Evolutionary conservation across 1,139 yeast genomes (phyloP), one percentile per base, ranked within the genome.

Genomic region (Eremothecium cymbalariae): DNA sequence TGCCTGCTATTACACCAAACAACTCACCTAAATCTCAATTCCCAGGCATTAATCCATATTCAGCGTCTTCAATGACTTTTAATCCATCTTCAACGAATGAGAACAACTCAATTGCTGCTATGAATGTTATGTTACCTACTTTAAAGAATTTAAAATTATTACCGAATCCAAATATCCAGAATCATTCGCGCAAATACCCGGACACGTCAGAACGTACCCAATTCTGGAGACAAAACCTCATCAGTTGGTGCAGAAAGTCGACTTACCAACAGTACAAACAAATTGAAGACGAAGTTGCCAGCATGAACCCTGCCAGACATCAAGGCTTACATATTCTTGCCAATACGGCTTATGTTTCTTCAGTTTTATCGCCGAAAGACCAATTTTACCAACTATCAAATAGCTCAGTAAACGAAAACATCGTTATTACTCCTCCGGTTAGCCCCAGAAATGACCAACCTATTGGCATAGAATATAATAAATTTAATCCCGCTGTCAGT

Each of bases 351-450:
- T 30, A 34, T 8, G 24, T 35, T 8, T 29, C 41, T 5, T 52
- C 57, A 4, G 44, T 55, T 4, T 27, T 52, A 18, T 38, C 44
- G 17, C 48, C 55, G 19, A 42, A 39, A 20, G 54, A 51, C 39
- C 45, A 48, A 13, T 51, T 51, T 29, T 40, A 47, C 32, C 41
- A 42, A 25, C 37, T 51, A 18, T 44, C 55, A 8, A 41, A 48
- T 26, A 40, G 38, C 17, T 34, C 44, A 6, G 32, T 33, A 8
- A 13, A n/a, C 8, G 23, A 21, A 15, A 32, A 33, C 12, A 14
- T 34, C 2, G 31, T 32, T n/a, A 53, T 55, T 29, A 55, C 60
- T 8, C 60, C 60, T 12, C 60, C 60, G 21, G 47, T 50, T 51
- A 53, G 57, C 18, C 43, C 43, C 11, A n/a, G 15, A n/a, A n/a